Percentiles rank a stretch among this genome's conserved stretches.
Conservation (phyloP, 139 green algal genomes). For the Pleodorina starrii region DNA sequence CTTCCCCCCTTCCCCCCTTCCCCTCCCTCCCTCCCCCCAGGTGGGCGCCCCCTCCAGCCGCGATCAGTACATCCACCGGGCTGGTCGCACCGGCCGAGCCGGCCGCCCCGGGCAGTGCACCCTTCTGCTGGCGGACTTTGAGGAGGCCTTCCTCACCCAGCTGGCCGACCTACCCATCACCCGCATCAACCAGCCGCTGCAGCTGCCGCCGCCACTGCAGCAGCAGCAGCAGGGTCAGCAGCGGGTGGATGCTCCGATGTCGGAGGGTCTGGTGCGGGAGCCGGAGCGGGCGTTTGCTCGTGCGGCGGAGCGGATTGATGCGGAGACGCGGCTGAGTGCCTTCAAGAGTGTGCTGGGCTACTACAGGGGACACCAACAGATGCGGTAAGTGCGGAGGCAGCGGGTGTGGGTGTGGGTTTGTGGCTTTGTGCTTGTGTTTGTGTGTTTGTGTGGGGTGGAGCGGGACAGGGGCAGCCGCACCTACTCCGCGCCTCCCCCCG, state of each 20-base stretch:
- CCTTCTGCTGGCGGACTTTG: conserved; percentile 90
- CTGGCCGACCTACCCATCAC: conserved; percentile 33
- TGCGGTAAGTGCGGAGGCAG: conserved; percentile 37
- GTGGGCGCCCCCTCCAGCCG: conserved; percentile 63
- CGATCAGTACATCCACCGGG: conserved; percentile 98
- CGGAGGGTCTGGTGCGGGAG: neutral
- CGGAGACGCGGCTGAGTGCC: conserved; percentile 63
- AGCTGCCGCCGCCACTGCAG: neutral
- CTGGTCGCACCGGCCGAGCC: conserved; percentile 94
- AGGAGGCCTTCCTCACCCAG: conserved; percentile 50
- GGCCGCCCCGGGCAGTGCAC: conserved; percentile 90
- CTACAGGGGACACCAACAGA: conserved; percentile 77
- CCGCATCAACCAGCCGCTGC: conserved; percentile 5
- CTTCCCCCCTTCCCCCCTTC: neutral
- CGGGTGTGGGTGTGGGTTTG: neutral
- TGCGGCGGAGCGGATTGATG: conserved; percentile 33
- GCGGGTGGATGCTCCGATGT: neutral
- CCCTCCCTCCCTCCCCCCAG: conserved; percentile 77
- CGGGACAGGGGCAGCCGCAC: neutral
- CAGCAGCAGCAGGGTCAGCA: neutral
- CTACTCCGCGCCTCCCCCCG: neutral
- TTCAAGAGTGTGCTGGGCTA: conserved; percentile 90
- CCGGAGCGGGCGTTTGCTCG: neutral
- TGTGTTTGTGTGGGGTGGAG: neutral
- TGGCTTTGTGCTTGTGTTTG: neutral